Percentiles rank a stretch among this genome's conserved stretches.
These are phyloP conservation scores for Fagus crenata DNA, from an alignment of 306 rosid genomes.

Conservation along the genomic window DNA sequence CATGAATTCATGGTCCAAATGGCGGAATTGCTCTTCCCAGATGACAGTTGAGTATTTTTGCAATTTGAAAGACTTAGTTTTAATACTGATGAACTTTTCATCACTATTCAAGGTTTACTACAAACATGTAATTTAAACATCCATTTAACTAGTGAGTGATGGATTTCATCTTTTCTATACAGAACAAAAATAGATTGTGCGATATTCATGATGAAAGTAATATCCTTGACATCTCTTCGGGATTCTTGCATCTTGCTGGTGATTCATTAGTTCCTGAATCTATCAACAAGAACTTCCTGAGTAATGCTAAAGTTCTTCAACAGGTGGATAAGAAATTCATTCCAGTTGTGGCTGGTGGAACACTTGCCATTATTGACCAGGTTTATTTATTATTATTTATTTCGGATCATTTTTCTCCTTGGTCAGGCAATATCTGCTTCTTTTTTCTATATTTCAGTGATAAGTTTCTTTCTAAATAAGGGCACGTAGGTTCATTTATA, in stretches of 20 bases:
- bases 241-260: slow-evolving; percentile 80
- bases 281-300: slow-evolving; percentile 63
- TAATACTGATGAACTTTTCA: slow-evolving; percentile 18
- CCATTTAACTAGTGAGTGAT: slow-evolving; percentile 25
- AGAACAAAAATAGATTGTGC: slow-evolving; percentile 47
- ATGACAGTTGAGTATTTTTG: slow-evolving; percentile 51
- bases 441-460: not conserved
- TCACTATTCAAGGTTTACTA: slow-evolving; percentile 18
- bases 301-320: slow-evolving; percentile 69
- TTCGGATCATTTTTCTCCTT: not conserved
- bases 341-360: slow-evolving; percentile 72
- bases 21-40: slow-evolving; percentile 61
- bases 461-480: not conserved
- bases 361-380: slow-evolving; percentile 90
- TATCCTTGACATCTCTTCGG: slow-evolving; percentile 82
- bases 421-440: not conserved
- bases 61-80: slow-evolving; percentile 22
- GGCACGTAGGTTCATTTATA: not conserved
- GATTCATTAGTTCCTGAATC: slow-evolving; percentile 75
- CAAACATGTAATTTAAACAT: slow-evolving; percentile 11
- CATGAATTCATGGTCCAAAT: slow-evolving; percentile 52
- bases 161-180: slow-evolving; percentile 34
- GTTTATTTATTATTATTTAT: slow-evolving; percentile 36
- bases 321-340: slow-evolving; percentile 97
- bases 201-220: slow-evolving; percentile 40